phyloP scores from a whole-genome alignment of 345 rosid genomes.

The Eucalyptus leucophloia region DNA sequence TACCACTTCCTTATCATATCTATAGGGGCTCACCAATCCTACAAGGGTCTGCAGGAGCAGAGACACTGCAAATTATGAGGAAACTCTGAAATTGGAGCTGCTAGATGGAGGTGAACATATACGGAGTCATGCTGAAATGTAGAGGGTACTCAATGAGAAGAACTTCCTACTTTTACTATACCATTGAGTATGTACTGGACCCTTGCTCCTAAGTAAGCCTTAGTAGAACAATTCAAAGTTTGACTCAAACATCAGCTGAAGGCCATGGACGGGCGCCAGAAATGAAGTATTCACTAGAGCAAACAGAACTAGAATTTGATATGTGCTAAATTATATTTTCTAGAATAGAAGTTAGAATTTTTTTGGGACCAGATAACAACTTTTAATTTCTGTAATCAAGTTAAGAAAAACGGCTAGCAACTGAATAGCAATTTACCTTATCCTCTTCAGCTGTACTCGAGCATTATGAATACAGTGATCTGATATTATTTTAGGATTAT shows the following conservation, averaged over 20 bases:
- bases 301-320: neutral
- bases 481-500: neutral
- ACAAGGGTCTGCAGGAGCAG: slow-evolving; percentile 37
- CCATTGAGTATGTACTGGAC: neutral
- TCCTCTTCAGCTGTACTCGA: neutral
- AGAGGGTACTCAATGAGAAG: neutral
- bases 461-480: neutral
- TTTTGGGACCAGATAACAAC: neutral
- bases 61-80: neutral
- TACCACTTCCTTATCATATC: slow-evolving; percentile 58
- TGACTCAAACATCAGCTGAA: neutral
- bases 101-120: neutral
- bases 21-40: slow-evolving; percentile 59
- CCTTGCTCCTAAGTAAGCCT: neutral
- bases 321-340: neutral
- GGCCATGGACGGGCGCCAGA: neutral
- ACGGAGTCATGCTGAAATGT: neutral
- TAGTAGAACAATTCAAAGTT: neutral
- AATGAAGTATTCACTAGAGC: neutral
- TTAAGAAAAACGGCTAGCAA: neutral
- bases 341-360: neutral
- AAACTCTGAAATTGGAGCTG: neutral
- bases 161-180: neutral
- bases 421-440: neutral
- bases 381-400: neutral